phyloP scores from a whole-genome alignment of 116 monocot genomes.

The Iris pallida region DNA sequence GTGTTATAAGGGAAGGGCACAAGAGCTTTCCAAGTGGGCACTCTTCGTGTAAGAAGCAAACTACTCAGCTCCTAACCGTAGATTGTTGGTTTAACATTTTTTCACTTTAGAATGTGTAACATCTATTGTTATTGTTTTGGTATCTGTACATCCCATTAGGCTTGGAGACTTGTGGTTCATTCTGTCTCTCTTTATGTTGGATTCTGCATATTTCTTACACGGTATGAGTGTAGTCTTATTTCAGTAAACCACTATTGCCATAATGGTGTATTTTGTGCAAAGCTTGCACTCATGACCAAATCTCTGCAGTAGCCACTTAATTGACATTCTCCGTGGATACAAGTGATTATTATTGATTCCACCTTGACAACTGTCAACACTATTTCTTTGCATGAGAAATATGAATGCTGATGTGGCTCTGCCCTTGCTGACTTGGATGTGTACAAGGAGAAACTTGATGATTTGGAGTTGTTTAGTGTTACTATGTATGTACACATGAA shows the following conservation, averaged over 20 bases:
- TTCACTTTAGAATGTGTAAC: background rate
- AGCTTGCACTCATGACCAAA: too few species aligned
- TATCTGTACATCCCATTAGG: background rate
- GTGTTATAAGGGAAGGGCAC: conserved; percentile 61
- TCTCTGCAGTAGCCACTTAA: too few species aligned
- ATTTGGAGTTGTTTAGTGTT: too few species aligned
- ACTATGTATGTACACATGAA: too few species aligned
- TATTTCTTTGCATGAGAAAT: too few species aligned
- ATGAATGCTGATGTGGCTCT: too few species aligned
- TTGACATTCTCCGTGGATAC: too few species aligned
- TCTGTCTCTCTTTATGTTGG: background rate
- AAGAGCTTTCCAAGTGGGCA: conserved; percentile 91
- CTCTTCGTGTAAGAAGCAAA: conserved; percentile 66
- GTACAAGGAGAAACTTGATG: too few species aligned
- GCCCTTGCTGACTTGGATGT: too few species aligned
- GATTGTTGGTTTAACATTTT: background rate
- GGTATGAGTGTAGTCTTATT: background rate
- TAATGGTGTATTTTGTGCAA: too few species aligned
- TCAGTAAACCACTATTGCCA: background rate
- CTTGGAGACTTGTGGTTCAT: background rate
- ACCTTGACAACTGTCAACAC: too few species aligned
- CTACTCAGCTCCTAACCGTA: background rate
- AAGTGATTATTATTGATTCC: too few species aligned
- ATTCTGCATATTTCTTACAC: background rate
- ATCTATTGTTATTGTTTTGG: background rate